Evolutionary conservation across 1,284 basidiomycete genomes (phyloP).

Genomic region (Crucibulum cyathiforme): DNA sequence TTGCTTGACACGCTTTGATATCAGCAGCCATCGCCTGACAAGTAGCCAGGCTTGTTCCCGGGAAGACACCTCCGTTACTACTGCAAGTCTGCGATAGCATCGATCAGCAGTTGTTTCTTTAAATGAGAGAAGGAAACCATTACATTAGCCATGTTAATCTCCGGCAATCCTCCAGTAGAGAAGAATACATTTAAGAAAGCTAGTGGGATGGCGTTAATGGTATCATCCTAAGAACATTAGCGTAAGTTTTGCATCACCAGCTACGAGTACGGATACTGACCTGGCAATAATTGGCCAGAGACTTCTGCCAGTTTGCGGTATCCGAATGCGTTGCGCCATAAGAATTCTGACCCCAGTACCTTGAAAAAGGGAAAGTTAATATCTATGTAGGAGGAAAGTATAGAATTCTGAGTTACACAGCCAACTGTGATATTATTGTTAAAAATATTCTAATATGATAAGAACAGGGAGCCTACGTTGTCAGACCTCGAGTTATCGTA

Average conservation of each 20-base stretch:
- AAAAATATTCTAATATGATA: not conserved
- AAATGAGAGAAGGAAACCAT: conserved; percentile 11
- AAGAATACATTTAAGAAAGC: conserved; percentile 68
- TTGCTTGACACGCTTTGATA: conserved; percentile 66
- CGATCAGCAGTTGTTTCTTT: not conserved
- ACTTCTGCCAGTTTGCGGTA: conserved; percentile 54
- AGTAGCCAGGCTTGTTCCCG: conserved; percentile 62
- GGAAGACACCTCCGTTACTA: conserved; percentile 48
- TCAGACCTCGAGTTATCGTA: conserved; percentile 31
- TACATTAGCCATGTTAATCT: conserved; percentile 67
- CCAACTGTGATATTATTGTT: conserved; percentile 22
- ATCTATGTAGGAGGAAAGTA: not conserved
- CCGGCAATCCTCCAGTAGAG: conserved; percentile 59
- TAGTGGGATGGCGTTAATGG: conserved; percentile 60
- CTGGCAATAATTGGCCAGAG: conserved; percentile 56
- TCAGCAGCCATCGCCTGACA: conserved; percentile 60
- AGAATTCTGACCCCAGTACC: conserved; percentile 53
- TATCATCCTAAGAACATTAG: conserved; percentile 42
- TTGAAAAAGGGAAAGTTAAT: conserved; percentile 4
- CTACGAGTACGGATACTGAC: conserved; percentile 22
- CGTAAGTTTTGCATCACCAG: not conserved
- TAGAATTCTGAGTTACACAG: conserved; percentile 21
- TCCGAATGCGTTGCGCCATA: conserved; percentile 59
- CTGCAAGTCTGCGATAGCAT: conserved; percentile 53
- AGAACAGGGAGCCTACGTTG: conserved; percentile 25